Evolutionary conservation across 2,329 filamentous ascomycete genomes (phyloP).

Genomic region (Talaromyces sp.): DNA sequence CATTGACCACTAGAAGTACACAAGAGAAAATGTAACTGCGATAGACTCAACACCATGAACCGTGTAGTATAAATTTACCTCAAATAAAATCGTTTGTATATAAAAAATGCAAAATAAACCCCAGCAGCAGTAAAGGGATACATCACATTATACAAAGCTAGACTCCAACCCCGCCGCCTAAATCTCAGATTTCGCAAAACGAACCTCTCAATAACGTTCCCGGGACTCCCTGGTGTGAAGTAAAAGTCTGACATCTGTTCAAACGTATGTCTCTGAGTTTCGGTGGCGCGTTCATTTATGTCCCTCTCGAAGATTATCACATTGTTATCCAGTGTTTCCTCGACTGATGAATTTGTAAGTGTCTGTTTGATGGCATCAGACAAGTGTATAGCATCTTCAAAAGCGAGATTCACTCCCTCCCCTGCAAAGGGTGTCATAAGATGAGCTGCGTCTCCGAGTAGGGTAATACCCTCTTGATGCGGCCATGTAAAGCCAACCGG

Average conservation of each 20-base stretch:
- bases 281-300: neutral
- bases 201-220: neutral
- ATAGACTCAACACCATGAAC: no score
- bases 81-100: neutral
- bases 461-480: constrained; percentile 15
- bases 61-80: neutral
- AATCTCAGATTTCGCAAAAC: neutral
- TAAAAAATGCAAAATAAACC: neutral
- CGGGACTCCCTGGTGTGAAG: neutral
- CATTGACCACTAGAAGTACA: neutral
- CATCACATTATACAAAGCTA: neutral
- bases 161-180: neutral
- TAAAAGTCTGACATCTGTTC: neutral
- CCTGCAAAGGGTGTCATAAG: constrained; percentile 25
- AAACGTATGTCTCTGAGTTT: neutral
- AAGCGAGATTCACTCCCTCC: constrained; percentile 17
- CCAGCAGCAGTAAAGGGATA: neutral
- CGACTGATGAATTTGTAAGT: neutral
- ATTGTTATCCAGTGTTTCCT: neutral
- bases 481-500: constrained; percentile 19
- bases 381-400: constrained; percentile 10
- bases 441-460: constrained; percentile 23
- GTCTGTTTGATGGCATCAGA: constrained; percentile 4
- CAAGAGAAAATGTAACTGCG: neutral
- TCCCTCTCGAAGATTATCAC: neutral